These are phyloP conservation scores for Ascochyta viciae-villosae DNA, from an alignment of 2,329 filamentous ascomycete genomes.

Conservation along the genomic window DNA sequence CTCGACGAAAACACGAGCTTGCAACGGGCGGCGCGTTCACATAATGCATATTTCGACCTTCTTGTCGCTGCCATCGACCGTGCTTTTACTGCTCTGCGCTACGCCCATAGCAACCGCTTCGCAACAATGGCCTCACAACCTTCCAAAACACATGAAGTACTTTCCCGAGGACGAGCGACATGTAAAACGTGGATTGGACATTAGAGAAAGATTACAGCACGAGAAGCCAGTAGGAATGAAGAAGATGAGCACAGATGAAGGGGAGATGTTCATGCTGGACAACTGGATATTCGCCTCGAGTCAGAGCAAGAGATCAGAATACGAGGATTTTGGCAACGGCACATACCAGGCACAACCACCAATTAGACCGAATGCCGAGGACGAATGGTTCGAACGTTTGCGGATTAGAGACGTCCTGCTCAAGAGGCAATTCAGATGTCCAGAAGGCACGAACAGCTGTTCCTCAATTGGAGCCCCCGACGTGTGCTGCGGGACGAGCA, in stretches of 20 bases:
- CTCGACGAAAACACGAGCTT: slow-evolving; percentile 14
- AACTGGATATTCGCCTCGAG: slow-evolving; percentile 62
- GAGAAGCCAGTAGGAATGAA: slow-evolving; percentile 67
- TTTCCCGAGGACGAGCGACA: slow-evolving; percentile 56
- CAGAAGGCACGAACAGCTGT: slow-evolving; percentile 70
- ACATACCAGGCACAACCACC: slow-evolving; percentile 34
- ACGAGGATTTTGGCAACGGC: slow-evolving; percentile 24
- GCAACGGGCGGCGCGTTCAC: slow-evolving; percentile 5
- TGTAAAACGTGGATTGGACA: slow-evolving; percentile 51
- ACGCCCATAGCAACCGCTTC: slow-evolving; percentile 36
- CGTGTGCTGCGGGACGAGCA: slow-evolving; percentile 73
- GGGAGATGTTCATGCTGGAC: slow-evolving; percentile 76
- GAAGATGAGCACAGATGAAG: slow-evolving; percentile 74
- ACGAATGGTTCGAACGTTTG: slow-evolving; percentile 48
- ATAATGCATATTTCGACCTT: slow-evolving; percentile 38
- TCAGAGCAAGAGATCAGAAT: slow-evolving; percentile 16
- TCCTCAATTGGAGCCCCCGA: slow-evolving; percentile 69
- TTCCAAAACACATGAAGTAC: slow-evolving; percentile 55
- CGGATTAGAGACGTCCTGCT: slow-evolving; percentile 49
- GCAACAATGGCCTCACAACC: slow-evolving; percentile 56
- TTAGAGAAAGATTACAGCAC: slow-evolving; percentile 48
- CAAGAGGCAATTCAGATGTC: slow-evolving; percentile 70
- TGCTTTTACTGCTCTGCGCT: slow-evolving; percentile 39
- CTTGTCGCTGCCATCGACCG: slow-evolving; percentile 39
- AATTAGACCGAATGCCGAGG: slow-evolving; percentile 35